Evolutionary conservation across 2,329 filamentous ascomycete species (phyloP).

Genomic region (Madurella fahalii): DNA sequence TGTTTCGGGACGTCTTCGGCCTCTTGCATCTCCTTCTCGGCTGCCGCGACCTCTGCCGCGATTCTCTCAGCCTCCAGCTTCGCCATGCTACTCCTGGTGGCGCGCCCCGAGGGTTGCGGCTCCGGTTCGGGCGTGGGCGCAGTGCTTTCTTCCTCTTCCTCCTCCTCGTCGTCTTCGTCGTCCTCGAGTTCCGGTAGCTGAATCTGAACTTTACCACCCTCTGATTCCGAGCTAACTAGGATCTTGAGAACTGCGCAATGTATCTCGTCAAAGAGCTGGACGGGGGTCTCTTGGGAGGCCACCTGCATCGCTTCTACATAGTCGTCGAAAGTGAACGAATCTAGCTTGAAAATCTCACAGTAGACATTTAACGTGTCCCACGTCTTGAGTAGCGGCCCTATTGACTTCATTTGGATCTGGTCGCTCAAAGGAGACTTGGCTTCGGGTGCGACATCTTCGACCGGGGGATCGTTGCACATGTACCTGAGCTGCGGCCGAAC

Average conservation of each 20-base stretch:
- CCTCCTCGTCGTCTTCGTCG: slow-evolving; percentile 64
- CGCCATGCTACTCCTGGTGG: slow-evolving; percentile 80
- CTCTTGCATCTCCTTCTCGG: slow-evolving; percentile 45
- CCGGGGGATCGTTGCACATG: slow-evolving; percentile 62
- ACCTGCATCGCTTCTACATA: slow-evolving; percentile 84
- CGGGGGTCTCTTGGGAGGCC: slow-evolving; percentile 66
- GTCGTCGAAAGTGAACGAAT: slow-evolving; percentile 97
- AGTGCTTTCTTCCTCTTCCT: slow-evolving; percentile 47
- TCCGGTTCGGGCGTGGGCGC: slow-evolving; percentile 64
- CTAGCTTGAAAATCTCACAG: slow-evolving; percentile 86
- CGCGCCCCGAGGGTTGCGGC: slow-evolving; percentile 61
- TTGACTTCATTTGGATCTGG: slow-evolving; percentile 74
- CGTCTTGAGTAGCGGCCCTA: slow-evolving; percentile 81
- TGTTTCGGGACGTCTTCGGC: slow-evolving; percentile 52
- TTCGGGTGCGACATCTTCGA: slow-evolving; percentile 35
- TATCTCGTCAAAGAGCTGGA: slow-evolving; percentile 83
- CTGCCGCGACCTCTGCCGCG: slow-evolving; percentile 55
- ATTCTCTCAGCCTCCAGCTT: slow-evolving; percentile 72
- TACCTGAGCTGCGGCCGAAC: slow-evolving; percentile 75
- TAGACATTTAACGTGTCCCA: slow-evolving; percentile 99
- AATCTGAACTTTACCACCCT: slow-evolving; percentile 75
- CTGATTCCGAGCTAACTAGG: slow-evolving; percentile 69
- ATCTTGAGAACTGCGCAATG: slow-evolving; percentile 90
- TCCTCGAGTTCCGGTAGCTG: slow-evolving; percentile 70
- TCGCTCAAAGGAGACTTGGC: slow-evolving; percentile 43